phyloP scores from a whole-genome alignment of 1,284 basidiomycete species.

The Ustilago vetiveriae region DNA sequence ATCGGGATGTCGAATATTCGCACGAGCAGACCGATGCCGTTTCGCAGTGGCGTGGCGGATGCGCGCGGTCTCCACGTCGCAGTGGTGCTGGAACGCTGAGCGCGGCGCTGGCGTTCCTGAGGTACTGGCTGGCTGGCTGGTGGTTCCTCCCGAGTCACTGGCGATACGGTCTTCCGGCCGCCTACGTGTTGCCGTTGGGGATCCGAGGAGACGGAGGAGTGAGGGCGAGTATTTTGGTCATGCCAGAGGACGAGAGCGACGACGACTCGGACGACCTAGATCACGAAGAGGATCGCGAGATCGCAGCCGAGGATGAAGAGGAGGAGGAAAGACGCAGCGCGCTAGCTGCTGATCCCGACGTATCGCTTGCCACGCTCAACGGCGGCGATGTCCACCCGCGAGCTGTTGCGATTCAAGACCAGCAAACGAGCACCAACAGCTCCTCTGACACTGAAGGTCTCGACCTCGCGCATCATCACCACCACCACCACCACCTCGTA shows the following conservation, averaged over 20 bases:
- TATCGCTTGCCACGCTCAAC: neutral
- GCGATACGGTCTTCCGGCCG: constrained; percentile 45
- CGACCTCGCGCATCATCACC: constrained; percentile 5
- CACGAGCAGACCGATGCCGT: constrained; percentile 15
- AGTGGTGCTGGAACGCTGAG: constrained; percentile 30
- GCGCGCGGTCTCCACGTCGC: constrained; percentile 21
- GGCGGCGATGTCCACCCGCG: neutral
- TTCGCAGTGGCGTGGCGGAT: constrained; percentile 38
- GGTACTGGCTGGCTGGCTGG: constrained; percentile 50
- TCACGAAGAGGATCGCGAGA: constrained; percentile 34
- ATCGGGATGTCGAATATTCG: constrained; percentile 11
- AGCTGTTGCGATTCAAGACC: constrained; percentile 4
- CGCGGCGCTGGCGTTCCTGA: constrained; percentile 40
- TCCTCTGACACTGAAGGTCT: constrained; percentile 24
- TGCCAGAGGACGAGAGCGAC: constrained; percentile 50
- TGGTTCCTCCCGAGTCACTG: constrained; percentile 51
- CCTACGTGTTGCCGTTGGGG: constrained; percentile 55
- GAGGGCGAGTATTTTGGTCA: constrained; percentile 50
- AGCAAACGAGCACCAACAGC: constrained; percentile 30
- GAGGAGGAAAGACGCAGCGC: constrained; percentile 22
- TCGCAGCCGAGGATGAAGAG: constrained; percentile 32
- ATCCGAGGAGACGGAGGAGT: constrained; percentile 57
- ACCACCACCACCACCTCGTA: constrained; percentile 21
- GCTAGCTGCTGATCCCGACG: constrained; percentile 8
- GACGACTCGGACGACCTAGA: constrained; percentile 31